A percentile compares a stretch with the other conserved stretches of the same genome.
phyloP scores from a whole-genome alignment of 352 stramenopile genomes.

The Paralagenidium karlingii region DNA sequence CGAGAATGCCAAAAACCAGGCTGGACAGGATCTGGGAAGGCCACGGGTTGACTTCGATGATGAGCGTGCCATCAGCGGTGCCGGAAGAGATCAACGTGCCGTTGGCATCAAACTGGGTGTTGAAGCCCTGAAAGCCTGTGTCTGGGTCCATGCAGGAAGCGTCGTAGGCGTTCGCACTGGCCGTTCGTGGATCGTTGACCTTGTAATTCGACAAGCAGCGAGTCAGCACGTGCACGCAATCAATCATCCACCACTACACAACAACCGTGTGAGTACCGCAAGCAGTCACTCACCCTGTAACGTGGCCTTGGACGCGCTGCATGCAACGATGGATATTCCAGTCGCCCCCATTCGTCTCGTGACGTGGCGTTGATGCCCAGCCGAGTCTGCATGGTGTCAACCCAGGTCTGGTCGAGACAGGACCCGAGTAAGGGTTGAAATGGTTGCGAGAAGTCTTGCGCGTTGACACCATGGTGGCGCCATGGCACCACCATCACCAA shows the following conservation, averaged over 20 bases:
- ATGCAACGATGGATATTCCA: constrained; percentile 15
- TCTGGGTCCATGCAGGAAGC: constrained; percentile 8
- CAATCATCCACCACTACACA: not conserved
- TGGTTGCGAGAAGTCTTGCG: too few species aligned
- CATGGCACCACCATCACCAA: too few species aligned
- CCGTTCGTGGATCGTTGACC: constrained; percentile 11
- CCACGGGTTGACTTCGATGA: constrained; percentile 30
- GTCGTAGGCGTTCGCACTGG: not conserved
- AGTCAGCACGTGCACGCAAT: too few species aligned
- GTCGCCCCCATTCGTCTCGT: constrained; percentile 1
- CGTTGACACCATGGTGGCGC: too few species aligned
- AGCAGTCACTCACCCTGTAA: constrained; percentile 5
- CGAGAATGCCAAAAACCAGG: constrained; percentile 29
- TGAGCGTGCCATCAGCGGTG: constrained; percentile 13
- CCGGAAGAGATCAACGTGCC: constrained; percentile 8
- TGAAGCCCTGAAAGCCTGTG: too few species aligned
- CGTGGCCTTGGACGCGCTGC: constrained; percentile 7
- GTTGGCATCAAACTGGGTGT: constrained; percentile 2
- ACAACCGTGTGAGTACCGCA: not conserved
- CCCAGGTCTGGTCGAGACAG: constrained; percentile 25
- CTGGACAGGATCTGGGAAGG: constrained; percentile 17
- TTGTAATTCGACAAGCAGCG: too few species aligned
- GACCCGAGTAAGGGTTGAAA: constrained; percentile 32
- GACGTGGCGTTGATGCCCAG: constrained; percentile 1
- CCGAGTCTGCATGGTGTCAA: not conserved